phyloP scores from a whole-genome alignment of 176 grass and related monocot genomes.

The Secale cereale region DNA sequence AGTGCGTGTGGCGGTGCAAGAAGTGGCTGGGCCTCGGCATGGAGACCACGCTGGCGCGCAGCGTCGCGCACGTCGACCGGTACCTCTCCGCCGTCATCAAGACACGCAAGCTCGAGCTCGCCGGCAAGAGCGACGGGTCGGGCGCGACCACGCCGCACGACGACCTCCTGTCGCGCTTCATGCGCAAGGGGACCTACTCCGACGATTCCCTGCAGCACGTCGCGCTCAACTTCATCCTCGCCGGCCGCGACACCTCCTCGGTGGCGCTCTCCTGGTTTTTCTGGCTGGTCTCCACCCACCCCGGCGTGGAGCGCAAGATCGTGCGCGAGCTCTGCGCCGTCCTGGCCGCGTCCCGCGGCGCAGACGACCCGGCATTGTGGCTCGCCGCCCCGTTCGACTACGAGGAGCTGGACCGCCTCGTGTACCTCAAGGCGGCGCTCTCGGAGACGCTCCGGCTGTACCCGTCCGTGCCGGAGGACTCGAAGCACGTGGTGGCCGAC shows the following conservation, averaged over 20 bases:
- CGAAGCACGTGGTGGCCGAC: constrained; percentile 83
- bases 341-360: constrained; percentile 60
- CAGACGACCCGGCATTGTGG: constrained; percentile 47
- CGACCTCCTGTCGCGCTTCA: constrained; percentile 96
- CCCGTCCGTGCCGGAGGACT: constrained; percentile 94
- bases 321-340: constrained; percentile 76
- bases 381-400: constrained; percentile 55
- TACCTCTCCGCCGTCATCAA: constrained; percentile 87
- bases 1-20: constrained; percentile 86
- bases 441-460: constrained; percentile 92
- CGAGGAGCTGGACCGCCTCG: constrained; percentile 84
- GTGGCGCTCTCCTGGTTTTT: constrained; percentile 99
- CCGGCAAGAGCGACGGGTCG: background rate
- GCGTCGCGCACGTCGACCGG: constrained; percentile 76
- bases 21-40: constrained; percentile 76
- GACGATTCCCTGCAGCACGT: constrained; percentile 88
- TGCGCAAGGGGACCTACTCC: constrained; percentile 86
- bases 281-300: constrained; percentile 95
- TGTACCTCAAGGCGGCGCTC: constrained; percentile 90
- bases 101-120: constrained; percentile 81
- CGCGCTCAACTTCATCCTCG: constrained; percentile 98
- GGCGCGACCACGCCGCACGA: constrained; percentile 51
- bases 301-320: constrained; percentile 50
- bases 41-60: constrained; percentile 71
- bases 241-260: constrained; percentile 96